A percentile compares a stretch with the other conserved stretches of the same genome.
Conservation (phyloP, 768 basidiomycete species). For the Leccinum boreale region DNA sequence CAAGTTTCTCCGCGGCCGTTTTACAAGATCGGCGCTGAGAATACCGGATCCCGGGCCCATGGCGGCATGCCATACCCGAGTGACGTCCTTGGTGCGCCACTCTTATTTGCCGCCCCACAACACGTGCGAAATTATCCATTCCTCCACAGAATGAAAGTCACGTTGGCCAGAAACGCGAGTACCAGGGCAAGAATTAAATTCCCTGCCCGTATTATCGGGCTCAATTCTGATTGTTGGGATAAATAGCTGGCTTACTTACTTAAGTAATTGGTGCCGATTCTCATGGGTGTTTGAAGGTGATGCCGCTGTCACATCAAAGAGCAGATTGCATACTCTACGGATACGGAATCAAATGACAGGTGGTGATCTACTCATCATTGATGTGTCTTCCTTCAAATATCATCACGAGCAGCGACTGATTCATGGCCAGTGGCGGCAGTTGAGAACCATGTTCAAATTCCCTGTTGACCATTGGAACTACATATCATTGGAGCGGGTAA, state of each 20-base stretch:
- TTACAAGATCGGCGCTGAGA: neutral
- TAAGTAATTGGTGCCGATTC: neutral
- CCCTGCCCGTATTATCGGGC: neutral
- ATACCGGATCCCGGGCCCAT: neutral
- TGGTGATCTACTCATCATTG: neutral
- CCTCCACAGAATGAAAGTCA: slow-evolving; percentile 2
- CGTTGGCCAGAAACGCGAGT: neutral
- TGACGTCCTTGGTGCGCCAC: neutral
- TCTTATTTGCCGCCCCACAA: neutral
- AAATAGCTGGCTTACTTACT: too few relatives aligned
- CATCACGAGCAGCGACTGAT: slow-evolving; percentile 13
- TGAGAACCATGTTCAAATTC: slow-evolving; percentile 30
- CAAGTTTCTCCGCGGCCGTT: neutral
- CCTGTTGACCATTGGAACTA: slow-evolving; percentile 32
- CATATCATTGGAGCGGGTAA: slow-evolving; percentile 31
- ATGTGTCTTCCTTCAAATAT: neutral
- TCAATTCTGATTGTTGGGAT: neutral
- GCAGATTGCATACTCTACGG: neutral
- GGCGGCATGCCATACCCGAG: neutral
- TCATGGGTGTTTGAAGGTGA: neutral
- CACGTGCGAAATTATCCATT: neutral
- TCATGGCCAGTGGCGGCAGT: slow-evolving; percentile 27
- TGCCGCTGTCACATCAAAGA: neutral
- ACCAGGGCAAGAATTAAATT: neutral
- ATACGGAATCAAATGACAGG: neutral